A percentile compares a stretch with the other conserved stretches of the same genome.
Evolutionary conservation across 2,329 filamentous ascomycete species (phyloP).

Genomic region (Fusarium sp.): DNA sequence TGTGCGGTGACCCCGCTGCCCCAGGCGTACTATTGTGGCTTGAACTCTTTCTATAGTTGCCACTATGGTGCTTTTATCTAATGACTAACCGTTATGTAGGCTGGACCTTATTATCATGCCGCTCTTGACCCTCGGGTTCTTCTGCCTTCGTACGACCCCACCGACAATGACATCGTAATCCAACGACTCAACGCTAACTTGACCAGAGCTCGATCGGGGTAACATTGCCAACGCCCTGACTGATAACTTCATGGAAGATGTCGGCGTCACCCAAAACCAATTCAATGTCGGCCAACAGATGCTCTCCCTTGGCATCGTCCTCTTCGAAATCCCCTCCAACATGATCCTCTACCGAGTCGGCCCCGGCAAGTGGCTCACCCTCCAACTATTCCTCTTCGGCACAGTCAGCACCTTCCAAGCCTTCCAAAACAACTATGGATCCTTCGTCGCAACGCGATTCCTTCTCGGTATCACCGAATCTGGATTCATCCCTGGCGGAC

Average conservation of each 20-base stretch:
- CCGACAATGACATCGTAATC: fast-evolving
- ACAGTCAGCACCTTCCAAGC: constrained; percentile 64
- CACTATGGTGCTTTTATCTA: too few species aligned
- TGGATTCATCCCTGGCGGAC: constrained; percentile 63
- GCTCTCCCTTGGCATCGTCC: constrained; percentile 60
- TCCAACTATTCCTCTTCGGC: constrained; percentile 64
- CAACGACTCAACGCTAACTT: not conserved
- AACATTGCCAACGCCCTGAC: constrained; percentile 61
- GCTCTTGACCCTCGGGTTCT: constrained; percentile 54
- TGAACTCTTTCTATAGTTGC: too few species aligned
- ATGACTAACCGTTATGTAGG: constrained; percentile 26
- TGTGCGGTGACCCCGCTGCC: not conserved
- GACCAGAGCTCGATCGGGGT: constrained; percentile 50
- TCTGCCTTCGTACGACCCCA: constrained; percentile 50
- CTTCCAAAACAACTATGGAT: constrained; percentile 58
- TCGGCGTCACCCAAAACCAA: constrained; percentile 60
- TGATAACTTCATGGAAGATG: constrained; percentile 59
- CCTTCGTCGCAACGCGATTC: constrained; percentile 60
- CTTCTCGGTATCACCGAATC: constrained; percentile 63
- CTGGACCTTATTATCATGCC: constrained; percentile 56
- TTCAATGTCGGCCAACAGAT: constrained; percentile 63
- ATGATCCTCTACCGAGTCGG: constrained; percentile 49
- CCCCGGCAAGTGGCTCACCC: constrained; percentile 63
- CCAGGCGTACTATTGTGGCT: too few species aligned
- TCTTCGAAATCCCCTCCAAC: constrained; percentile 53